Conservation (phyloP, 2,329 filamentous ascomycete genomes). For the Amauroascus verrucosus region DNA sequence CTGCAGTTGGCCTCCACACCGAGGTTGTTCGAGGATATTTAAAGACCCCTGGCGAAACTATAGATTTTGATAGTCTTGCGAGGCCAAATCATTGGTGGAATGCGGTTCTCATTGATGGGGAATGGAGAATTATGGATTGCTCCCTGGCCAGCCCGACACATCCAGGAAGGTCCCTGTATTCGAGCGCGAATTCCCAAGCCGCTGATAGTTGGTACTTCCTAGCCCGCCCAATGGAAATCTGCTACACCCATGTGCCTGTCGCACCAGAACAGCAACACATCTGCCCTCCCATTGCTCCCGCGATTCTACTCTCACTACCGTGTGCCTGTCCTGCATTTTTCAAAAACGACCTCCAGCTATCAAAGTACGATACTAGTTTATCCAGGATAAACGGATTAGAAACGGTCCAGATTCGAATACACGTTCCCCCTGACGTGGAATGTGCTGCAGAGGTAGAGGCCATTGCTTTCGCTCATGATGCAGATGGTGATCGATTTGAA, state of each 20-base stretch:
- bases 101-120: slow-evolving; percentile 77
- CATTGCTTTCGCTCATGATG: slow-evolving; percentile 65
- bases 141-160: slow-evolving; percentile 86
- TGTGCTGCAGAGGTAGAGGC: slow-evolving; percentile 87
- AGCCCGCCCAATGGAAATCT: slow-evolving; percentile 74
- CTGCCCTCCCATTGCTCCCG: slow-evolving; percentile 74
- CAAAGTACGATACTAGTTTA: slow-evolving; percentile 82
- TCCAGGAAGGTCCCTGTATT: slow-evolving; percentile 67
- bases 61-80: slow-evolving; percentile 72
- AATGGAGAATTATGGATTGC: slow-evolving; percentile 95
- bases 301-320: slow-evolving; percentile 76
- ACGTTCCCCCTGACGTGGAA: slow-evolving; percentile 81
- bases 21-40: slow-evolving; percentile 84
- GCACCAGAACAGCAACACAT: slow-evolving; percentile 85
- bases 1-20: slow-evolving; percentile 73
- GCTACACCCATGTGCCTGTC: slow-evolving; percentile 90
- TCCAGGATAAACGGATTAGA: slow-evolving; percentile 83
- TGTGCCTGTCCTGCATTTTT: slow-evolving; percentile 82
- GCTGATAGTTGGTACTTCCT: slow-evolving; percentile 93
- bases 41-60: slow-evolving; percentile 74
- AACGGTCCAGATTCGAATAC: slow-evolving; percentile 80
- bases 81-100: slow-evolving; percentile 98
- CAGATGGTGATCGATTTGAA: slow-evolving; percentile 87
- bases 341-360: slow-evolving; percentile 65
- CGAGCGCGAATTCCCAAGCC: slow-evolving; percentile 54